Conservation (phyloP, 2,329 filamentous ascomycete species). For the Meredithiella fracta region DNA sequence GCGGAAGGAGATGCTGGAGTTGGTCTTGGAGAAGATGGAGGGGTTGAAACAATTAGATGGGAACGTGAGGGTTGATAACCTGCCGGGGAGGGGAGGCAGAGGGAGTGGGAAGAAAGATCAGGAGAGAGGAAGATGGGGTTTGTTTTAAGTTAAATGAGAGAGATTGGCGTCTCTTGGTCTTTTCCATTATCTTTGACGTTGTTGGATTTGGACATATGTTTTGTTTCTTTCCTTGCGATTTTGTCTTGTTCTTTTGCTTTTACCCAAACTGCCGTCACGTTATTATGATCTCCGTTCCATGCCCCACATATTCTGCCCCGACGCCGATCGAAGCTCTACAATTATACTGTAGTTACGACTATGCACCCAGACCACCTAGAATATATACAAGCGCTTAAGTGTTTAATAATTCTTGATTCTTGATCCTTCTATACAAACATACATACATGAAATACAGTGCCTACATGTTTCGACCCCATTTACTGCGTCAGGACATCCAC, state of each 20-base stretch:
- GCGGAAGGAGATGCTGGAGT: slow-evolving; percentile 79
- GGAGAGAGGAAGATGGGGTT: slow-evolving; percentile 32
- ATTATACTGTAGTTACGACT: no score
- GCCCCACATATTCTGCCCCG: no score
- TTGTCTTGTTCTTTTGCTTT: neutral
- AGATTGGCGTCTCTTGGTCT: slow-evolving; percentile 2
- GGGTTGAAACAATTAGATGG: slow-evolving; percentile 70
- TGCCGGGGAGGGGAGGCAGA: slow-evolving; percentile 2
- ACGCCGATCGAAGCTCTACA: no score
- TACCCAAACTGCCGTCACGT: neutral
- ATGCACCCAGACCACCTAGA: no score
- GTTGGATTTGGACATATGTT: neutral
- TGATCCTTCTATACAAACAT: no score
- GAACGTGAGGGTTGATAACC: slow-evolving; percentile 16
- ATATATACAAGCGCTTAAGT: no score
- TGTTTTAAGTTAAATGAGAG: slow-evolving; percentile 24
- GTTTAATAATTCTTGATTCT: no score
- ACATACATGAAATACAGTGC: no score
- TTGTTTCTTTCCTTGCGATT: neutral
- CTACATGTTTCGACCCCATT: neutral
- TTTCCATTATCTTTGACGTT: no score
- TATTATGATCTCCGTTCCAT: neutral
- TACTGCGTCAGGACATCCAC: slow-evolving; percentile 17
- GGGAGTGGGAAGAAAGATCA: slow-evolving; percentile 20
- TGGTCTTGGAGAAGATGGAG: slow-evolving; percentile 93